phyloP scores from a whole-genome alignment of 2,329 filamentous ascomycete species.

The Fusarium sambucinum region DNA sequence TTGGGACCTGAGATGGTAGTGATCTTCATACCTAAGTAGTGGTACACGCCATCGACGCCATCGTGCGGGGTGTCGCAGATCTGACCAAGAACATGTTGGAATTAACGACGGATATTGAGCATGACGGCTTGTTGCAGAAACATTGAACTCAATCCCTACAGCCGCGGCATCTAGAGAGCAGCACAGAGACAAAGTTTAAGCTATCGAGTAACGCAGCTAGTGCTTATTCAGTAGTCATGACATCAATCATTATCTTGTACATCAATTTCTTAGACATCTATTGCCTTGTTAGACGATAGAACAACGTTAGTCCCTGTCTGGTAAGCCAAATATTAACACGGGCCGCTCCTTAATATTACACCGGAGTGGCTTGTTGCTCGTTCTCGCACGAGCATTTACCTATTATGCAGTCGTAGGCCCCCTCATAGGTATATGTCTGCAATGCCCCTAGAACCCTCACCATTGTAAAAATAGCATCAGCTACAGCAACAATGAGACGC shows the following conservation, averaged over 20 bases:
- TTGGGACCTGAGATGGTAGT: too few relatives aligned
- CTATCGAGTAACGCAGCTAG: background rate
- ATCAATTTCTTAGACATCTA: background rate
- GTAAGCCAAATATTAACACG: background rate
- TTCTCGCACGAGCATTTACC: background rate
- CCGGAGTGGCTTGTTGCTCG: background rate
- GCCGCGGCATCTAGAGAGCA: background rate
- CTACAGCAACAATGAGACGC: background rate
- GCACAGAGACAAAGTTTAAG: background rate
- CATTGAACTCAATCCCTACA: background rate
- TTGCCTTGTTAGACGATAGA: background rate
- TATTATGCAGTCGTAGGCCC: background rate
- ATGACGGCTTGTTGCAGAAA: background rate
- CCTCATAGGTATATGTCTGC: background rate
- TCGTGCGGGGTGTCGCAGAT: background rate
- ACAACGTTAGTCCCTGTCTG: background rate
- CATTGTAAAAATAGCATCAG: too few relatives aligned
- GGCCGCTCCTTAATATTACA: background rate
- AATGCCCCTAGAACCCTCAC: accelerated
- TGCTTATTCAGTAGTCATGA: background rate
- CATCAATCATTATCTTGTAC: background rate
- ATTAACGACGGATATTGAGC: background rate
- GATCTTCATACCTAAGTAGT: too few relatives aligned
- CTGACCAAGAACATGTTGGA: background rate
- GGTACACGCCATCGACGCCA: background rate